phyloP scores from a whole-genome alignment of 805 yeast species.

The Candida bentonensis region DNA sequence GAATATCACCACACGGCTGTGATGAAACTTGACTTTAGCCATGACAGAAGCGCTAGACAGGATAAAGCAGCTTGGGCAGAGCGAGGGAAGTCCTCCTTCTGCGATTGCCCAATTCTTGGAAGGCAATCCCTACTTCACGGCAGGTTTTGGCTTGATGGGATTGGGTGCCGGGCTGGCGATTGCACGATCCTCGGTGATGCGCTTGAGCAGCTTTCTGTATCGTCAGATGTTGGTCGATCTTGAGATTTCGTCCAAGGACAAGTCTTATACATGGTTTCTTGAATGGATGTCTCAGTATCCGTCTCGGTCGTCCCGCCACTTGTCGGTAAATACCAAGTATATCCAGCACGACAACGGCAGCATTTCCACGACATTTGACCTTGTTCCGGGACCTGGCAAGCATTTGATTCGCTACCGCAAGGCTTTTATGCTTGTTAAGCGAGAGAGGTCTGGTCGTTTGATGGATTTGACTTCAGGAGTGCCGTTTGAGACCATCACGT shows the following conservation, averaged over 20 bases:
- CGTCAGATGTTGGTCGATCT: constrained; percentile 79
- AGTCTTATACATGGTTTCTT: constrained; percentile 85
- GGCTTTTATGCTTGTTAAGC: constrained; percentile 73
- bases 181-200: constrained; percentile 52
- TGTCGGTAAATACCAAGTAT: constrained; percentile 79
- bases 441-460: constrained; percentile 83
- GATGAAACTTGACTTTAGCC: too few species aligned
- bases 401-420: constrained; percentile 77
- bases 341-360: constrained; percentile 88
- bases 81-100: too few species aligned
- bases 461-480: constrained; percentile 82
- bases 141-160: constrained; percentile 95
- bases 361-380: constrained; percentile 68
- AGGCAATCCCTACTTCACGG: constrained; percentile 90
- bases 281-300: constrained; percentile 91
- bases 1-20: too few species aligned
- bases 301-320: constrained; percentile 60
- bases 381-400: constrained; percentile 96
- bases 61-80: too few species aligned
- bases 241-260: constrained; percentile 87
- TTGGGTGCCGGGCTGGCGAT: constrained; percentile 82
- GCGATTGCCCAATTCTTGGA: constrained; percentile 28
- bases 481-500: constrained; percentile 91
- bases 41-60: too few species aligned
- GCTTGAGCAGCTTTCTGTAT: constrained; percentile 54